phyloP scores from a whole-genome alignment of 2,329 filamentous ascomycete species.

The Passalora sequoiae region DNA sequence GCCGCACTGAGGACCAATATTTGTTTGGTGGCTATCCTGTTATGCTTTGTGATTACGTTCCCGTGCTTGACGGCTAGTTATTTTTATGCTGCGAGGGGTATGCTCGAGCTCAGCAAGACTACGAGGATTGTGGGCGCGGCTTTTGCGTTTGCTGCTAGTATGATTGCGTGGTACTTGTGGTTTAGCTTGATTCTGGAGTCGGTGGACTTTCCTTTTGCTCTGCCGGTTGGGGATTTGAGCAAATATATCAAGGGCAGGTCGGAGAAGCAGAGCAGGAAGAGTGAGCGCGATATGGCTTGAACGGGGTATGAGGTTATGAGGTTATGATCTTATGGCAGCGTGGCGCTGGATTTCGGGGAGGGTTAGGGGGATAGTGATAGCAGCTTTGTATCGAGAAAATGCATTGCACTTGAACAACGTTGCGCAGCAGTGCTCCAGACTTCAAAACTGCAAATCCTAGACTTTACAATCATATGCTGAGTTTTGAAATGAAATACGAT shows the following conservation, averaged over 20 bases:
- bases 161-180: conserved; percentile 18
- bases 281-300: conserved; percentile 11
- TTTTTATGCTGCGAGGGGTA: conserved; percentile 15
- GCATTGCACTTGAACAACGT: too few relatives aligned
- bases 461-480: too few relatives aligned
- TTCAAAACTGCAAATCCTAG: too few relatives aligned
- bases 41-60: conserved; percentile 19
- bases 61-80: conserved; percentile 15
- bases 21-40: conserved; percentile 19
- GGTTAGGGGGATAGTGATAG: too few relatives aligned
- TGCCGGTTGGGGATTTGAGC: conserved; percentile 20
- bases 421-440: too few relatives aligned
- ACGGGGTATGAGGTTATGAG: too few relatives aligned
- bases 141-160: conserved; percentile 13
- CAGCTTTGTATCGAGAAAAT: too few relatives aligned
- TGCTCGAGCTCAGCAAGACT: conserved; percentile 4
- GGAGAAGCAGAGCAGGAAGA: conserved; percentile 16
- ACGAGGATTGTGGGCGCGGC: conserved; percentile 9
- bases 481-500: too few relatives aligned
- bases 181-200: conserved; percentile 18
- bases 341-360: too few relatives aligned
- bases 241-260: conserved; percentile 17
- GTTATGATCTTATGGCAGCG: too few relatives aligned
- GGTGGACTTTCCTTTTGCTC: conserved; percentile 18
- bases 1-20: conserved; percentile 19